These are phyloP conservation scores for Paramecium bursaria DNA, from an alignment of 73 alveolate genomes.

Conservation along the genomic window DNA sequence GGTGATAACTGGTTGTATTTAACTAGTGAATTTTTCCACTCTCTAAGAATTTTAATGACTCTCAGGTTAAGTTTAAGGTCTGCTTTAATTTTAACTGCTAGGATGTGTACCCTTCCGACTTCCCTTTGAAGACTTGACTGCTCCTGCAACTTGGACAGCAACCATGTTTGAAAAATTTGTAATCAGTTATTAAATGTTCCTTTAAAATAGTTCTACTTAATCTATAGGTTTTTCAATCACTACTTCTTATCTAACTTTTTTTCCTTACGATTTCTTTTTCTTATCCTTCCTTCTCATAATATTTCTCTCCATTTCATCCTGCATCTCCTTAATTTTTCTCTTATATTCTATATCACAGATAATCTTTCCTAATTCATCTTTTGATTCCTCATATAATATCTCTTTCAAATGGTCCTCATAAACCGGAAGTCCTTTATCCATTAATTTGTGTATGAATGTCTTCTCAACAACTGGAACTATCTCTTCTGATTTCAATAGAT, in stretches of 20 bases:
- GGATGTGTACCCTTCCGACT: conserved; percentile 17
- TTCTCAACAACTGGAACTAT: no score
- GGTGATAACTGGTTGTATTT: no score
- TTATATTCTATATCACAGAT: background rate
- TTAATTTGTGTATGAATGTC: background rate
- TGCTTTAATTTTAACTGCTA: no score
- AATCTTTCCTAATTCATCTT: background rate
- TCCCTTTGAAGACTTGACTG: background rate
- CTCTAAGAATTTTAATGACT: no score
- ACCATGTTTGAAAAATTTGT: background rate
- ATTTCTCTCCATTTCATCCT: background rate
- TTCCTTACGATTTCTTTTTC: background rate
- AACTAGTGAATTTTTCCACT: no score
- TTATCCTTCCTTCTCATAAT: background rate
- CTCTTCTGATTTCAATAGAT: no score
- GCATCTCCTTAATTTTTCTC: background rate
- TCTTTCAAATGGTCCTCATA: conserved; percentile 53
- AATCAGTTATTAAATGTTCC: background rate
- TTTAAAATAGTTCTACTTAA: background rate
- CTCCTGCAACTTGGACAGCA: conserved; percentile 25
- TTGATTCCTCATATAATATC: background rate
- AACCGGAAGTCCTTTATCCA: conserved; percentile 36
- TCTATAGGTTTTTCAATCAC: background rate
- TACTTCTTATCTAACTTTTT: background rate
- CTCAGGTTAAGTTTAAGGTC: no score